A percentile compares a stretch with the other conserved stretches of the same genome.
phyloP scores from a whole-genome alignment of 2,329 filamentous ascomycete species.

The Mollisia scopiformis region DNA sequence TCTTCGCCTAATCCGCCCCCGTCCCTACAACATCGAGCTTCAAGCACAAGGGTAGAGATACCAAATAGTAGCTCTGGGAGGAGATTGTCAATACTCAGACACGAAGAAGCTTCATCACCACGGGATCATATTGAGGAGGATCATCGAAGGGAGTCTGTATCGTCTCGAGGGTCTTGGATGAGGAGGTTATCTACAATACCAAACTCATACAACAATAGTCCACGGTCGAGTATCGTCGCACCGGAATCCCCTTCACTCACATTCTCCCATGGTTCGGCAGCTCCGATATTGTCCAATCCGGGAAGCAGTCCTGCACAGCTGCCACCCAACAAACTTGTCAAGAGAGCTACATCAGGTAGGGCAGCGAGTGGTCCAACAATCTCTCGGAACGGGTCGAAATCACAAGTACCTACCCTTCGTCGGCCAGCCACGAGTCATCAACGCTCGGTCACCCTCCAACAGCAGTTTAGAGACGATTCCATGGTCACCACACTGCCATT shows the following conservation, averaged over 20 bases:
- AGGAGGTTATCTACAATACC: slow-evolving; percentile 70
- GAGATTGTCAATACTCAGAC: slow-evolving; percentile 28
- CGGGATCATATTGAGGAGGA: slow-evolving; percentile 25
- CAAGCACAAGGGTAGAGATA: slow-evolving; percentile 26
- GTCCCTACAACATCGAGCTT: slow-evolving; percentile 19
- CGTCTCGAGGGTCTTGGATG: slow-evolving; percentile 72
- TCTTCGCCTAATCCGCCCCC: slow-evolving; percentile 24
- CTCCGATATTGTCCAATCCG: slow-evolving; percentile 56
- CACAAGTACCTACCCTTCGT: slow-evolving; percentile 67
- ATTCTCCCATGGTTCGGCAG: slow-evolving; percentile 68
- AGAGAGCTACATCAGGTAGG: slow-evolving; percentile 65
- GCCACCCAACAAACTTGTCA: slow-evolving; percentile 77
- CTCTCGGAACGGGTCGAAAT: slow-evolving; percentile 54
- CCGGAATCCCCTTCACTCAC: slow-evolving; percentile 67
- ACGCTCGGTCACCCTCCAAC: slow-evolving; percentile 70
- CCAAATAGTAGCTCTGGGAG: slow-evolving; percentile 25
- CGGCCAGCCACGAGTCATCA: slow-evolving; percentile 81
- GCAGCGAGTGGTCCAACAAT: slow-evolving; percentile 44
- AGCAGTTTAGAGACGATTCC: slow-evolving; percentile 40
- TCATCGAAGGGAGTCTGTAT: slow-evolving; percentile 54
- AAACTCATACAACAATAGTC: slow-evolving; percentile 64
- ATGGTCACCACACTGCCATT: slow-evolving; percentile 19
- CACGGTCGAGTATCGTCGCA: slow-evolving; percentile 61
- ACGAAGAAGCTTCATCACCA: slow-evolving; percentile 28
- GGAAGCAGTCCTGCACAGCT: slow-evolving; percentile 45